These are phyloP conservation scores for Linum tenue DNA, from an alignment of 345 rosid genomes.

Conservation along the genomic window DNA sequence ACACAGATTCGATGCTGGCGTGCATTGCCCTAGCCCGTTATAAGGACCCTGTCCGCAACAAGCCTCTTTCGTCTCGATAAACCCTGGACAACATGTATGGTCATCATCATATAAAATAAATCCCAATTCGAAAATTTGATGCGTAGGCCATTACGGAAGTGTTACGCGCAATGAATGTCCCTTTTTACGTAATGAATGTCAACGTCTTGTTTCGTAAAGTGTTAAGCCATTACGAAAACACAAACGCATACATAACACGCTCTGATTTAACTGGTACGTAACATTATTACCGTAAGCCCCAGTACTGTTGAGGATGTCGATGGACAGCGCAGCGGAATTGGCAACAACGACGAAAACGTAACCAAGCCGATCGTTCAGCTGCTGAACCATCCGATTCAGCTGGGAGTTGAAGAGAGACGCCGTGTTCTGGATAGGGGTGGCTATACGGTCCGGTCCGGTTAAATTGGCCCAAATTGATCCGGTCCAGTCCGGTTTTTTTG, in stretches of 20 bases:
- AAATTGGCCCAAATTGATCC: too few relatives aligned
- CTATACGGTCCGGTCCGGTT: too few relatives aligned
- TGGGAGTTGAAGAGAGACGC: conserved; percentile 17
- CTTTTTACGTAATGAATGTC: too few relatives aligned
- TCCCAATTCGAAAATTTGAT: too few relatives aligned
- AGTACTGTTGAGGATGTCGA: conserved; percentile 10
- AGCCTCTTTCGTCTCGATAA: conserved; percentile 11
- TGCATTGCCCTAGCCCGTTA: conserved; percentile 18
- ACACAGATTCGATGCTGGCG: conserved; percentile 11
- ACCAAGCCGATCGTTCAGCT: conserved; percentile 13
- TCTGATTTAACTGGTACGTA: too few relatives aligned
- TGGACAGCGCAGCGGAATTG: background rate
- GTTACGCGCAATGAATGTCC: too few relatives aligned
- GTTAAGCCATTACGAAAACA: too few relatives aligned
- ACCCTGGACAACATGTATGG: conserved; percentile 9
- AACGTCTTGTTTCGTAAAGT: too few relatives aligned
- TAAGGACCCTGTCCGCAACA: conserved; percentile 21
- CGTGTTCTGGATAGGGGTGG: background rate
- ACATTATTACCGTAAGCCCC: conserved; percentile 10
- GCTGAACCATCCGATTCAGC: conserved; percentile 2
- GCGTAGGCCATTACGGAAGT: background rate
- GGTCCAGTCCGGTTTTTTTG: too few relatives aligned
- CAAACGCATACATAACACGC: too few relatives aligned
- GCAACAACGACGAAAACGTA: conserved; percentile 14
- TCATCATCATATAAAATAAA: background rate